Conservation (phyloP, 768 basidiomycete genomes). For the Panellus pusillus region DNA sequence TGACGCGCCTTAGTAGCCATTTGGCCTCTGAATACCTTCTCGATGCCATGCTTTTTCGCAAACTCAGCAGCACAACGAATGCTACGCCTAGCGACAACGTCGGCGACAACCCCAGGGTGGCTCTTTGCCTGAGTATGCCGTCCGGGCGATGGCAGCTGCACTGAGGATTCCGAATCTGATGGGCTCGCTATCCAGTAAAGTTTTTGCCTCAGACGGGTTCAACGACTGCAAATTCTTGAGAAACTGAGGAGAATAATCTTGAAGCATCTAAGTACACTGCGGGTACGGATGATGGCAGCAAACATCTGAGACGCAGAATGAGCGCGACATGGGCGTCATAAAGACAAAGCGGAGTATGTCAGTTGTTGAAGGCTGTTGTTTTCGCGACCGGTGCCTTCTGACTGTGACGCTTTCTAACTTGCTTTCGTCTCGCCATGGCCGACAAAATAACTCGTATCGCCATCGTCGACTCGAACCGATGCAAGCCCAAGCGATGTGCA, state of each 20-base stretch:
- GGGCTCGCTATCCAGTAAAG: conserved; percentile 2
- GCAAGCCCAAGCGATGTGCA: conserved; percentile 95
- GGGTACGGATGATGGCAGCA: too few relatives aligned
- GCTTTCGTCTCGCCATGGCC: conserved; percentile 48
- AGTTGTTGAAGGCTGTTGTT: too few relatives aligned
- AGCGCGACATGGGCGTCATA: too few relatives aligned
- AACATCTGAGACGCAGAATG: too few relatives aligned
- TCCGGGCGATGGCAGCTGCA: conserved; percentile 56
- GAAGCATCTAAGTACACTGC: too few relatives aligned
- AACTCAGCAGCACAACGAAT: conserved; percentile 44
- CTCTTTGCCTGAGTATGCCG: conserved; percentile 46
- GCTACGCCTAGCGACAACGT: conserved; percentile 60
- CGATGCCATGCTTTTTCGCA: conserved; percentile 55
- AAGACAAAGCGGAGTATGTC: too few relatives aligned
- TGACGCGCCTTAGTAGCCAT: conserved; percentile 51
- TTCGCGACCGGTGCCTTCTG: too few relatives aligned
- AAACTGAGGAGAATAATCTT: too few relatives aligned
- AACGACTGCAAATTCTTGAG: too few relatives aligned
- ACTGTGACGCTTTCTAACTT: too few relatives aligned
- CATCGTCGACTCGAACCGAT: conserved; percentile 87
- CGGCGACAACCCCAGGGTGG: conserved; percentile 56
- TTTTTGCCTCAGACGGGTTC: conserved; percentile 14
- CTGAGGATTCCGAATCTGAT: conserved; percentile 37
- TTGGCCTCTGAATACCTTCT: conserved; percentile 46
- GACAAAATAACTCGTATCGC: conserved; percentile 99